Percentiles rank a stretch among this genome's conserved stretches.
Conservation (phyloP, 352 stramenopile species). For the Blastocystis hominis region DNA sequence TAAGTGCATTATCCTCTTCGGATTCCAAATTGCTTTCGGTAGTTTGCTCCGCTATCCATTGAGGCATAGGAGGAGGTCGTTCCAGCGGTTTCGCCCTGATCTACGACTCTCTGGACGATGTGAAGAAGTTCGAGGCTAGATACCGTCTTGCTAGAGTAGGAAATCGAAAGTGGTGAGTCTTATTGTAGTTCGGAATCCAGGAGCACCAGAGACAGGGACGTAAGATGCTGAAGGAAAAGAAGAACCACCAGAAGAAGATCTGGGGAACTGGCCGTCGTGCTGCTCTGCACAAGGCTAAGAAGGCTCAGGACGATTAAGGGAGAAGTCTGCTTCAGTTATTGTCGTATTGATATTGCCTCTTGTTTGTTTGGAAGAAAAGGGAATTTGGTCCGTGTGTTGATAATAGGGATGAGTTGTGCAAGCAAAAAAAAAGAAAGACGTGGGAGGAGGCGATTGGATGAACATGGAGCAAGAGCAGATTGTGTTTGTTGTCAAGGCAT, state of each 20-base stretch:
- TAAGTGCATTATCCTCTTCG: constrained; percentile 58
- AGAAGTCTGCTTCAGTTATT: not conserved
- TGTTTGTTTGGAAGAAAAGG: not conserved
- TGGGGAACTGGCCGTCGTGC: constrained; percentile 57
- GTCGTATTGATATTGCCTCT: constrained; percentile 2
- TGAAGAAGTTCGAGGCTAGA: constrained; percentile 57
- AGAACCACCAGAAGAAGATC: constrained; percentile 58
- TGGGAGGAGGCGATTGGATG: too few species aligned
- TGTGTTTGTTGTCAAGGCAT: too few species aligned
- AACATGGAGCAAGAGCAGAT: too few species aligned
- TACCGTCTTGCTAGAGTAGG: constrained; percentile 53
- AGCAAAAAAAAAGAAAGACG: not conserved
- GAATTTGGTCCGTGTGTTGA: not conserved
- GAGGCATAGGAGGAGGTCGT: constrained; percentile 23
- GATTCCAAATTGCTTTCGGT: constrained; percentile 58
- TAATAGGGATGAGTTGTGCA: too few species aligned
- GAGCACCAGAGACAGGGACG: constrained; percentile 34
- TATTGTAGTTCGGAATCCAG: constrained; percentile 42
- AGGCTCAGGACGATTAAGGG: constrained; percentile 56
- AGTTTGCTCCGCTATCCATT: not conserved
- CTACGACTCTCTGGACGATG: constrained; percentile 53
- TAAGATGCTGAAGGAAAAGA: constrained; percentile 59
- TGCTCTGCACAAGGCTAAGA: constrained; percentile 58
- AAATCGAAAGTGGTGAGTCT: not conserved
- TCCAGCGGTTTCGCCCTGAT: constrained; percentile 56